These are phyloP conservation scores for Lotus japonicus DNA, from an alignment of 306 rosid genomes.

Conservation along the genomic window DNA sequence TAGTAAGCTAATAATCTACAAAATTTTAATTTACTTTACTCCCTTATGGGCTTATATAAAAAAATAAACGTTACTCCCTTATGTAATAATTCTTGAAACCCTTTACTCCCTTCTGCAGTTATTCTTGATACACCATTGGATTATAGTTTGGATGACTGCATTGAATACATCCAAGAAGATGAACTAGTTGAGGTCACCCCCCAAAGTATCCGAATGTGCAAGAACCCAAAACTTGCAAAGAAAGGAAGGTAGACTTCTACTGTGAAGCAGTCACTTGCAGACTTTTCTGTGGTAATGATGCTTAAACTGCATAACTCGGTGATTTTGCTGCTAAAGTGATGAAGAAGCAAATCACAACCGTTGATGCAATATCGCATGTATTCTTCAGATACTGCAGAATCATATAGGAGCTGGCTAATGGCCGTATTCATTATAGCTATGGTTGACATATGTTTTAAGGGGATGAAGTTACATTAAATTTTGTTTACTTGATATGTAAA, in stretches of 20 bases:
- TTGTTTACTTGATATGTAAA: conserved; percentile 26
- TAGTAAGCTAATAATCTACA: background rate
- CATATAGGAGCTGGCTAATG: conserved; percentile 12
- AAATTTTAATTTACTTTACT: conserved; percentile 2
- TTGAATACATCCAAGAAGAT: conserved; percentile 97
- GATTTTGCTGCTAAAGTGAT: conserved; percentile 8
- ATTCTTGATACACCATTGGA: conserved; percentile 90
- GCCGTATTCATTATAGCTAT: conserved; percentile 13
- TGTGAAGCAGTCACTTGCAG: conserved; percentile 27
- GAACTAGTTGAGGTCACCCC: conserved; percentile 94
- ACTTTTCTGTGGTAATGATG: conserved; percentile 14
- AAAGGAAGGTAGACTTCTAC: conserved; percentile 48
- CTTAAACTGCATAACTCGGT: conserved; percentile 16
- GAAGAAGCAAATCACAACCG: background rate
- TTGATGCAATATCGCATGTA: background rate
- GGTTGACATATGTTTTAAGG: conserved; percentile 23
- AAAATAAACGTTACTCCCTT: background rate
- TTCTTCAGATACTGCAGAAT: conserved; percentile 20
- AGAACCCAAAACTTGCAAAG: conserved; percentile 74
- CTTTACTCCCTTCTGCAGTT: conserved; percentile 28
- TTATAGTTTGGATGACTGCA: conserved; percentile 93
- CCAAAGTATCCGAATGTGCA: conserved; percentile 71
- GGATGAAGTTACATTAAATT: conserved; percentile 23
- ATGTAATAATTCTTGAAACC: conserved; percentile 3
- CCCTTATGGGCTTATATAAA: no score